phyloP scores from a whole-genome alignment of 129 eudicot genomes.

The Heracleum sosnowskyi region DNA sequence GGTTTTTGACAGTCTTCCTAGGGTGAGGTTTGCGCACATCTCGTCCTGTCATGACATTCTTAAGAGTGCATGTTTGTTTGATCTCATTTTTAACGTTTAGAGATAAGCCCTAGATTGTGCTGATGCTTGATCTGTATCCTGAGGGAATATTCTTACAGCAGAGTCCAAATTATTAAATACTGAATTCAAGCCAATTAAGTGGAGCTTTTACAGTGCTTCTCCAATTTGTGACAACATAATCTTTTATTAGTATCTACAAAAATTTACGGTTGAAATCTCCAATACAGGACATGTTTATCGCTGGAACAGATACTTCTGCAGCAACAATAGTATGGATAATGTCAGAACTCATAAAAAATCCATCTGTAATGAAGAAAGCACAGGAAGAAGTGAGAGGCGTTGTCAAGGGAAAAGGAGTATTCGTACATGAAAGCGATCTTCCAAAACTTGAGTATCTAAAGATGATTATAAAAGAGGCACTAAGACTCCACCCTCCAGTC shows the following conservation, averaged over 20 bases:
- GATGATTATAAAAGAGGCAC: conserved; percentile 17
- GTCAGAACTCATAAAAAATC: conserved; percentile 24
- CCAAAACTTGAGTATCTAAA: conserved; percentile 15
- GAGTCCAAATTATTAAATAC: too few relatives aligned
- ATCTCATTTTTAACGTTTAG: too few relatives aligned
- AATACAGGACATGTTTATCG: conserved; percentile 26
- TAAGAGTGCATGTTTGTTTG: neutral
- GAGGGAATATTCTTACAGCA: neutral
- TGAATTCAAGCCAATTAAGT: neutral
- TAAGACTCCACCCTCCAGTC: conserved; percentile 23
- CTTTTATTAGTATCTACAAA: too few relatives aligned
- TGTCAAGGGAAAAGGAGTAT: conserved; percentile 6
- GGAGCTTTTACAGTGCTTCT: neutral
- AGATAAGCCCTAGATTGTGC: too few relatives aligned
- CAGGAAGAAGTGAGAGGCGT: conserved; percentile 21
- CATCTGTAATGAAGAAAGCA: conserved; percentile 17
- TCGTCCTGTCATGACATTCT: too few relatives aligned
- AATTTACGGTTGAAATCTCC: neutral
- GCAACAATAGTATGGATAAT: conserved; percentile 25
- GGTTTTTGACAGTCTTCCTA: neutral
- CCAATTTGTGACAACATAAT: too few relatives aligned
- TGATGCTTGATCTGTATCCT: too few relatives aligned
- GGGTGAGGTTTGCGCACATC: neutral
- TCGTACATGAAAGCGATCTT: conserved; percentile 17
- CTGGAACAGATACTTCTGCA: conserved; percentile 20